A percentile compares a stretch with the other conserved stretches of the same genome.
Conservation (phyloP, 306 rosid species). For the Lathyrus aphaca region DNA sequence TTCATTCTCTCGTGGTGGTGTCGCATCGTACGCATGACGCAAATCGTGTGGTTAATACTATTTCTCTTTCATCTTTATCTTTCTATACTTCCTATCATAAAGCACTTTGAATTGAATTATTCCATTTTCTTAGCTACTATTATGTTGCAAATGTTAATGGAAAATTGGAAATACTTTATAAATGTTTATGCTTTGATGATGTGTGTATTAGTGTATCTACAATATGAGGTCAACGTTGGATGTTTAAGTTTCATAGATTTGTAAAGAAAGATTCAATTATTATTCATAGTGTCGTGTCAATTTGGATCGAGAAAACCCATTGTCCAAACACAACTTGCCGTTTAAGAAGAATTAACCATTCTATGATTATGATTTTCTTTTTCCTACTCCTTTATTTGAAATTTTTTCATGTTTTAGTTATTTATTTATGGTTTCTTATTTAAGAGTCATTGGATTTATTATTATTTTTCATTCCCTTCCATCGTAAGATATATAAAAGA, state of each 20-base stretch:
- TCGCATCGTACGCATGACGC: neutral
- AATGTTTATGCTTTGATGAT: slow-evolving; percentile 21
- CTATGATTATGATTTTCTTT: neutral
- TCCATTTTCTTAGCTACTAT: slow-evolving; percentile 15
- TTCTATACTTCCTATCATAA: slow-evolving; percentile 16
- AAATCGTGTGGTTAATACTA: neutral
- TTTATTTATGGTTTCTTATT: too few species aligned
- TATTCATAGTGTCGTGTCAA: neutral
- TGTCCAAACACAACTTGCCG: neutral
- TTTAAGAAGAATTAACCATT: neutral
- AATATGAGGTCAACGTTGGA: neutral
- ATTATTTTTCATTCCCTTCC: too few species aligned
- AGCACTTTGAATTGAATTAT: neutral
- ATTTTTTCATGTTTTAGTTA: too few species aligned
- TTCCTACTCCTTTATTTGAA: too few species aligned
- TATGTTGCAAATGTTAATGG: slow-evolving; percentile 4
- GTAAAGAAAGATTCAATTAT: slow-evolving; percentile 22
- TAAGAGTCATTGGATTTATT: too few species aligned
- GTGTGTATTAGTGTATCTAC: neutral
- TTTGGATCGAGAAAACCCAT: slow-evolving; percentile 9
- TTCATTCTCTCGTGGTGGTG: neutral
- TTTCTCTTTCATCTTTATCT: neutral
- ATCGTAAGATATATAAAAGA: too few species aligned
- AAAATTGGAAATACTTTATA: slow-evolving; percentile 19
- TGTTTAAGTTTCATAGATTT: neutral